Evolutionary conservation across 2,329 filamentous ascomycete species (phyloP), one percentile per base, ranked within the genome.

Genomic region (Ascochyta clinopodiicola): DNA sequence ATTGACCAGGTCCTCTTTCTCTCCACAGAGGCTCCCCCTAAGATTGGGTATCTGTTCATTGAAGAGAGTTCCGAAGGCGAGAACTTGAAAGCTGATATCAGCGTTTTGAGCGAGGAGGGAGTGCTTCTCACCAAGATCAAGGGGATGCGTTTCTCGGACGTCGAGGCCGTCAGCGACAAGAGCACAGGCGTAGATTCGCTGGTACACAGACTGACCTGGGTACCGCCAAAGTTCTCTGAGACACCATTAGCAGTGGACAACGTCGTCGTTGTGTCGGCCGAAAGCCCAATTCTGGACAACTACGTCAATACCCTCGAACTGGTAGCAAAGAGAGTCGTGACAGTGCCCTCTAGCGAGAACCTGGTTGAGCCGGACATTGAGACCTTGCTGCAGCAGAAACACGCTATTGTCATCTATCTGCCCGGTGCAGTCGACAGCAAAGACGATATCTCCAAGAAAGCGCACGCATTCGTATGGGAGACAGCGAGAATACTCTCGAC

Each of bases 201-300:
- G 0, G 73, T 77, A 8, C 75, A 79, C 56, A 66, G 67, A 13
- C 39, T 79, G 4, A 68, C 73, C 6, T 79, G 77, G 77, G 61
- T 75, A 4, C 74, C 77, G 10, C 73, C 72, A 1, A 57, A 43
- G 6, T 68, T 75, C 6, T 56, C 70, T 0, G 73, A 77, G 50
- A 63, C 69, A n/a, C 68, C 72, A 2, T 44, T 73, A 3, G 17
- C 48, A 1, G 55, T 73, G 13, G 56, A 53, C 2, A 54, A 70
- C 8, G 63, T 68, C 5, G 52, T 73, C 12, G 47, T 76, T 9
- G 52, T 75, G 3, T 72, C 49, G 3, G 60, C 66, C 12, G 64
- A 72, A 34, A 53, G 21, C 7, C 51, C 57, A 10, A 52, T 55
- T 15, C 46, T 63, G 0, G 54, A 62, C 8, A 54, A 51, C 22